These are phyloP conservation scores for Globisporangium perplexum DNA, from an alignment of 352 stramenopile species.

Conservation along the genomic window DNA sequence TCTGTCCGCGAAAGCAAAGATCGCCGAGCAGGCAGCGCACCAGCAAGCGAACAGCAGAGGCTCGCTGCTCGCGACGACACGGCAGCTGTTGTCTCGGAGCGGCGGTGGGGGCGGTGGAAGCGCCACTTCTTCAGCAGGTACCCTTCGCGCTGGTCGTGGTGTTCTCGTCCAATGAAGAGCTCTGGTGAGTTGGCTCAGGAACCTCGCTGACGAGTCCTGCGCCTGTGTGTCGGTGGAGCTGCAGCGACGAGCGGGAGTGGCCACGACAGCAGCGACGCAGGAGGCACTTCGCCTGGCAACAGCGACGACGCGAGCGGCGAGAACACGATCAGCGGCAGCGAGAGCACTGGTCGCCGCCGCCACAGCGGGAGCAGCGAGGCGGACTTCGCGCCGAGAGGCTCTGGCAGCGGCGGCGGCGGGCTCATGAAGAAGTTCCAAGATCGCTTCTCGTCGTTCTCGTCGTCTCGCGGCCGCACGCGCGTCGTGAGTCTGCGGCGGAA, in stretches of 20 bases:
- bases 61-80: conserved; percentile 69
- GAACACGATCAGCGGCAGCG: neutral
- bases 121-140: conserved; percentile 6
- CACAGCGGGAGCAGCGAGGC: conserved; percentile 12
- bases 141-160: neutral
- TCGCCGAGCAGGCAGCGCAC: conserved; percentile 71
- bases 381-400: neutral
- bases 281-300: conserved; percentile 11
- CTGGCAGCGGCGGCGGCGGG: conserved; percentile 15
- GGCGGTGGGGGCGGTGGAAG: conserved; percentile 8
- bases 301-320: conserved; percentile 32
- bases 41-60: conserved; percentile 56
- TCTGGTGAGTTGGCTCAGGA: no score
- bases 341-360: conserved; percentile 14
- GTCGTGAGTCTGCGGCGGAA: conserved; percentile 61
- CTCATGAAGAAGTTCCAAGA: conserved; percentile 83
- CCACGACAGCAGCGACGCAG: conserved; percentile 26
- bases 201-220: neutral
- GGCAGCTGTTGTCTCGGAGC: conserved; percentile 52
- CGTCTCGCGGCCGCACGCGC: conserved; percentile 36
- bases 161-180: neutral
- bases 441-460: conserved; percentile 55
- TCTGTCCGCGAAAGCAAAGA: conserved; percentile 73
- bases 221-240: conserved; percentile 12
- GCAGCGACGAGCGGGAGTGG: conserved; percentile 9